phyloP scores from a whole-genome alignment of 2,329 filamentous ascomycete genomes.

The Ophiostoma ips region DNA sequence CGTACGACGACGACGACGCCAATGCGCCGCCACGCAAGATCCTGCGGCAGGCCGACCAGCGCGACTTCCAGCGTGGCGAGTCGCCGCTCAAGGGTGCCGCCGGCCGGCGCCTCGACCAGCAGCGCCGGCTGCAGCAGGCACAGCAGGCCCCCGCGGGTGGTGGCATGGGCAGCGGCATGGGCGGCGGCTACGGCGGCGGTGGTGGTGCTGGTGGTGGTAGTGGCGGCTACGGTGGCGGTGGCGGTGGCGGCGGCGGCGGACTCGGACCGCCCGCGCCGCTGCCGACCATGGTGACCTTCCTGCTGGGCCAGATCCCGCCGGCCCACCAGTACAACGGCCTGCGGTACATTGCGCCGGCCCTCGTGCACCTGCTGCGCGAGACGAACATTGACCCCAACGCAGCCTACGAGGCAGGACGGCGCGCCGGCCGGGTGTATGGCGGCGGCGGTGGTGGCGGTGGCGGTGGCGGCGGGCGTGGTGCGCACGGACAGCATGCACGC shows the following conservation, averaged over 20 bases:
- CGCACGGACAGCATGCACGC: not conserved
- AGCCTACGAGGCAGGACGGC: conserved; percentile 29
- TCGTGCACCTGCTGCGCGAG: conserved; percentile 60
- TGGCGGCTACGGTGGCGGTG: conserved; percentile 18
- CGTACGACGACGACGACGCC: conserved; percentile 56
- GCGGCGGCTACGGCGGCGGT: conserved; percentile 22
- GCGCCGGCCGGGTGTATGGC: not conserved
- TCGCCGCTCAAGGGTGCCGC: conserved; percentile 88
- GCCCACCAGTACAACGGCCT: conserved; percentile 58
- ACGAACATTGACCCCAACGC: conserved; percentile 45
- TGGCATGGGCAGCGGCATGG: conserved; percentile 3
- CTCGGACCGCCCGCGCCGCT: conserved; percentile 42
- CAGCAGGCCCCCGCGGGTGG: conserved; percentile 16
- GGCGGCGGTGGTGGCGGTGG: conserved; percentile 6
- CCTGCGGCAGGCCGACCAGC: conserved; percentile 52
- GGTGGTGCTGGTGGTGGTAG: conserved; percentile 5
- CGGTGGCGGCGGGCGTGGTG: not conserved
- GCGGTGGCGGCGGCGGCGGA: not conserved
- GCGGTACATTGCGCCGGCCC: conserved; percentile 53
- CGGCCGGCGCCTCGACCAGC: conserved; percentile 70
- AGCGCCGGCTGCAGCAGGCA: conserved; percentile 47
- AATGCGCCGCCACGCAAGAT: conserved; percentile 71
- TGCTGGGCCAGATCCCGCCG: conserved; percentile 60
- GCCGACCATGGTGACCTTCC: conserved; percentile 52
- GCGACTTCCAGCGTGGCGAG: conserved; percentile 76